Percentiles rank a stretch among this genome's conserved stretches.
Evolutionary conservation across 2,329 filamentous ascomycete species (phyloP).

Genomic region (Lachnum nothofagi): DNA sequence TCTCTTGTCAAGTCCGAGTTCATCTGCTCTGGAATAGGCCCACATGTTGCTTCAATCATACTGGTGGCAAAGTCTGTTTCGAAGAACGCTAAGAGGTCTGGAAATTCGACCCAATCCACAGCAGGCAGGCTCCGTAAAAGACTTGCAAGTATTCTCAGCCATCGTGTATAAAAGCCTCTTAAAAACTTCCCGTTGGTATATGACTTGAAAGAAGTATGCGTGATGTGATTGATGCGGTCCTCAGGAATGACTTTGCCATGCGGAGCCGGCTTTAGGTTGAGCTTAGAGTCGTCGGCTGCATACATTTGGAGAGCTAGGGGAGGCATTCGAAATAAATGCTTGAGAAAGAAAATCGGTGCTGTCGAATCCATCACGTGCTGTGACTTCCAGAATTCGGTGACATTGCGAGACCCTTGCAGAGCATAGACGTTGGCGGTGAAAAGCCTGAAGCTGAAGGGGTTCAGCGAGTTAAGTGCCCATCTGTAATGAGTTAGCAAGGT

Average conservation of each 20-base stretch:
- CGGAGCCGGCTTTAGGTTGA: background rate
- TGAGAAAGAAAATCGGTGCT: background rate
- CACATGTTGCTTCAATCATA: background rate
- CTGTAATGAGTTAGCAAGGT: too few relatives aligned
- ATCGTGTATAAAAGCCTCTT: background rate
- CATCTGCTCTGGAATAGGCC: background rate
- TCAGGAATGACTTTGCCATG: background rate
- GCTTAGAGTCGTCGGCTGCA: background rate
- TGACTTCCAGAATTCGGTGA: background rate
- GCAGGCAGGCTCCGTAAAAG: background rate
- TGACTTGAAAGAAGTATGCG: background rate
- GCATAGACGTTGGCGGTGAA: background rate
- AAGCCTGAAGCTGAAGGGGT: background rate
- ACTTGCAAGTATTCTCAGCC: too few relatives aligned
- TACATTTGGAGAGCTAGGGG: background rate
- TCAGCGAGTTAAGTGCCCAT: background rate
- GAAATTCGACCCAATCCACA: background rate
- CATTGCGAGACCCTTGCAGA: background rate
- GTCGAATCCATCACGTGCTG: background rate
- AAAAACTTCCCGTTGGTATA: background rate
- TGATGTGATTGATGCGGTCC: background rate
- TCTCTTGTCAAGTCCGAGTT: background rate
- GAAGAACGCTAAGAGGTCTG: background rate
- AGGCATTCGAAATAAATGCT: background rate
- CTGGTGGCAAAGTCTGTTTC: background rate